Percentiles rank a stretch among this genome's conserved stretches.
Conservation (phyloP, 2,329 filamentous ascomycete species). For the Monilinia fructigena region DNA sequence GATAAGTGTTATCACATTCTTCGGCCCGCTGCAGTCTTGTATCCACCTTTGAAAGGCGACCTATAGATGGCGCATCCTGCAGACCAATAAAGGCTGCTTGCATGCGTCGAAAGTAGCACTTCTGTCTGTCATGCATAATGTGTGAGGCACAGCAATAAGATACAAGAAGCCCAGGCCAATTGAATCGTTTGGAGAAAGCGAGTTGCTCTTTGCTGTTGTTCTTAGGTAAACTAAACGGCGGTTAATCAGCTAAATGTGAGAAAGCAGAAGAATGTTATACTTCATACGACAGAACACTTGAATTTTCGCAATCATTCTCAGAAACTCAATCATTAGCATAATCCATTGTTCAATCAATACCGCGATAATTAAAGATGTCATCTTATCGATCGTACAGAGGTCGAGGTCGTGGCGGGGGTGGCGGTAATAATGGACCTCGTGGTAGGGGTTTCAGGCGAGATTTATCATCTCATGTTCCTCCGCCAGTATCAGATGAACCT, state of each 20-base stretch:
- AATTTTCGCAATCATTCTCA: not conserved
- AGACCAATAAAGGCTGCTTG: too few relatives aligned
- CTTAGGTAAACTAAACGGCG: too few relatives aligned
- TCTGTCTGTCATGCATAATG: not conserved
- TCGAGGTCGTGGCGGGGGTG: not conserved
- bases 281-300: too few relatives aligned
- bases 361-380: not conserved
- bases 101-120: not conserved
- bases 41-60: not conserved
- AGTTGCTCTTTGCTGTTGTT: not conserved
- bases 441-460: constrained; percentile 8
- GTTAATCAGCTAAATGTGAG: not conserved
- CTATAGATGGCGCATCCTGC: not conserved
- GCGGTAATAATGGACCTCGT: not conserved
- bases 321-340: not conserved
- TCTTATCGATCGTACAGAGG: not conserved
- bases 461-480: not conserved
- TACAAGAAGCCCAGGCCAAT: not conserved
- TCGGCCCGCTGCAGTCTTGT: not conserved
- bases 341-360: not conserved
- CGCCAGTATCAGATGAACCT: constrained; percentile 20
- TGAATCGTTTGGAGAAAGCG: not conserved
- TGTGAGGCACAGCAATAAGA: not conserved
- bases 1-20: not conserved
- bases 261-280: too few relatives aligned